A percentile compares a stretch with the other conserved stretches of the same genome.
Conservation (phyloP, 2,329 filamentous ascomycete species). For the Ceratocystis harringtonii region DNA sequence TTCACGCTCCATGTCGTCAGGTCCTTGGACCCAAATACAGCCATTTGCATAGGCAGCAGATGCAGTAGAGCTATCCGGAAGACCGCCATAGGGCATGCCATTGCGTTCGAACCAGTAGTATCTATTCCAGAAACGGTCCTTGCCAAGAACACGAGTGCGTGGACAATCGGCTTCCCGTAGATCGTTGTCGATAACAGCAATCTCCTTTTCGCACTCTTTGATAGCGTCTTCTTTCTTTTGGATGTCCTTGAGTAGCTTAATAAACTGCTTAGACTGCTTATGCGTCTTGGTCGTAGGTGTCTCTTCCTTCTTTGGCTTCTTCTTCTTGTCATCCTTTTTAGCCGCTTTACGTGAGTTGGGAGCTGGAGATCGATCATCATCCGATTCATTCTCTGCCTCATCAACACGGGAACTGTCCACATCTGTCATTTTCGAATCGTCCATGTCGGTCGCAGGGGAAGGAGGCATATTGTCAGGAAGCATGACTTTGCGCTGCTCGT, state of each 20-base stretch:
- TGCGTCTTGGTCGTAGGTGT: slow-evolving; percentile 50
- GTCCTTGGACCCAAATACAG: slow-evolving; percentile 90
- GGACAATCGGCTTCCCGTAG: slow-evolving; percentile 87
- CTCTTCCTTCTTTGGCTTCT: slow-evolving; percentile 46
- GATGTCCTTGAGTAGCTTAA: slow-evolving; percentile 76
- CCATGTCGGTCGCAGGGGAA: slow-evolving; percentile 40
- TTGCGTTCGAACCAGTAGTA: slow-evolving; percentile 99
- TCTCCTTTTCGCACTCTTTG: slow-evolving; percentile 68
- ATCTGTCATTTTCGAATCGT: slow-evolving; percentile 47
- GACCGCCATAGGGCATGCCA: slow-evolving; percentile 85
- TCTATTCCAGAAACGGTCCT: slow-evolving; percentile 93
- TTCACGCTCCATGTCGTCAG: slow-evolving; percentile 71
- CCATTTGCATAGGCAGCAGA: slow-evolving; percentile 83
- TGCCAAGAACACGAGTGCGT: slow-evolving; percentile 74
- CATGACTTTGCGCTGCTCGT: slow-evolving; percentile 58
- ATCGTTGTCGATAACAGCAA: slow-evolving; percentile 76
- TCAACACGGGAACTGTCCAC: slow-evolving; percentile 40
- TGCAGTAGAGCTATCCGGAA: slow-evolving; percentile 78
- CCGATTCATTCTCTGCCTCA: slow-evolving; percentile 43
- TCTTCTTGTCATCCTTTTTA: slow-evolving; percentile 48
- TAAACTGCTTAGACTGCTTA: slow-evolving; percentile 75
- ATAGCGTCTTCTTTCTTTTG: slow-evolving; percentile 72
- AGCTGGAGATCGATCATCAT: slow-evolving; percentile 45
- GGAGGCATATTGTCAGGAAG: slow-evolving; percentile 57
- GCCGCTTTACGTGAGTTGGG: slow-evolving; percentile 10